Base-by-base conservation (phyloP, 2,329 filamentous ascomycete genomes). In the Exophiala xenobiotica region DNA sequence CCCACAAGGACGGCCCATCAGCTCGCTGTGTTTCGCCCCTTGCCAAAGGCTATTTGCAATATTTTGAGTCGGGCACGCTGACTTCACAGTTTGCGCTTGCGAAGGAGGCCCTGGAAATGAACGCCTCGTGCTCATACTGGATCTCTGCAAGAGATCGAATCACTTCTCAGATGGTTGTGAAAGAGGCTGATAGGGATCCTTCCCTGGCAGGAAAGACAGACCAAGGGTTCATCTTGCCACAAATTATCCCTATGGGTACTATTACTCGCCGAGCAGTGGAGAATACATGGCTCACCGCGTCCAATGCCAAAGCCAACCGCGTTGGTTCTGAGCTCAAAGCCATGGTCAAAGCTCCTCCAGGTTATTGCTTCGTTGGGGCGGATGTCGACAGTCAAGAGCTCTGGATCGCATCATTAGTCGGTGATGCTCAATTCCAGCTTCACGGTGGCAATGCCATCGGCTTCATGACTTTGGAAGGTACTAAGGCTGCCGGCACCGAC, bases 81-180 rank as follows among this genome's bases (percentile, higher is more conserved):
- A 88, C 89, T 0, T 97, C 92, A 0, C 87, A 96, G 67, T 97
- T 87, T 63, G 68, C 83, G 0, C 92, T 96, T 63, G 93, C 93
- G 0, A 97, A 95, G 65, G 90, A 96, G 67, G 93, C 95, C 0
- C 74, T 99, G 37, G 88, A 97, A 62, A 99, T 99, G 93, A 99
- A 99, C 63, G 90, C 93, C 0, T 96, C 90, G 0, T 99, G 95
- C 67, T 97, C 92, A 0, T 99, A 99, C 70, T 99, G 95, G 93
- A 97, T 99, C 62, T 96, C 90, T 64, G 91, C 93, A 12, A 81
- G 93, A 56, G 90, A 96, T 65, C 79, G 93, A 43, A 99, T 99
- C 70, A 92, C 76, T 78, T 88, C 86, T n/a, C 93, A 99, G 65
- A 88, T 97, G 78, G 91, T 95, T 1, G 87, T 99, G 1, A 96